A percentile compares a stretch with the other conserved stretches of the same genome.
Conservation (phyloP, 208 protist genomes). For the Leishmania lainsoni region DNA sequence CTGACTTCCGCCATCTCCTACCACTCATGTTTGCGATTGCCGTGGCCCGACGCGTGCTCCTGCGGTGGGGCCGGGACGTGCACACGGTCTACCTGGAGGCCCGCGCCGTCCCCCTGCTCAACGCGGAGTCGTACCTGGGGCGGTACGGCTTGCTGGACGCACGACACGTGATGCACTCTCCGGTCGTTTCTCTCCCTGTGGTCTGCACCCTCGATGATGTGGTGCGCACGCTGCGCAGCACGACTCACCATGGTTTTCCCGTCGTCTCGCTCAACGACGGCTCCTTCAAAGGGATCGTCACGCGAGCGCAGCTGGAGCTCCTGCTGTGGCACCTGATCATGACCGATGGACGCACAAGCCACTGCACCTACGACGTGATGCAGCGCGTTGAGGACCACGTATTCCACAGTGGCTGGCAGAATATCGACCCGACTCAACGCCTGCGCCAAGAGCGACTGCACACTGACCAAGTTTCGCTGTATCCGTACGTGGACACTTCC, state of each 20-base stretch:
- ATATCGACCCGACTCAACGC: slow-evolving; percentile 17
- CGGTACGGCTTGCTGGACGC: slow-evolving; percentile 53
- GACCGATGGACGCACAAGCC: slow-evolving; percentile 24
- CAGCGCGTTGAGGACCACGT: slow-evolving; percentile 36
- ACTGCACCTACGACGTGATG: slow-evolving; percentile 40
- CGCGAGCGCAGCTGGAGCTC: slow-evolving; percentile 44
- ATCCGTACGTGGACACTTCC: slow-evolving; percentile 59
- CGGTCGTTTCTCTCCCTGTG: slow-evolving; percentile 40
- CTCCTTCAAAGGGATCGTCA: slow-evolving; percentile 58
- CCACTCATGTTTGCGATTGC: slow-evolving; percentile 60
- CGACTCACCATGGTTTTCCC: slow-evolving; percentile 56
- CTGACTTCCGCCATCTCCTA: slow-evolving; percentile 55
- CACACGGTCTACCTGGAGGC: slow-evolving; percentile 49
- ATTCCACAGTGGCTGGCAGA: slow-evolving; percentile 28
- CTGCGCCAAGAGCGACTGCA: slow-evolving; percentile 3
- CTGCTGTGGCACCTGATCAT: slow-evolving; percentile 57
- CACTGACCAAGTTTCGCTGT: slow-evolving; percentile 35
- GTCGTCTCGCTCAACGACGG: slow-evolving; percentile 47
- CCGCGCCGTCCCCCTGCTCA: slow-evolving; percentile 47
- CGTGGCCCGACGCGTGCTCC: slow-evolving; percentile 44
- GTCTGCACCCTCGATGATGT: slow-evolving; percentile 44
- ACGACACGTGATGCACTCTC: slow-evolving; percentile 44
- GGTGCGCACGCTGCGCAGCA: slow-evolving; percentile 29
- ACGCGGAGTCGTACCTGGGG: slow-evolving; percentile 46
- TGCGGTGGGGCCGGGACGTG: slow-evolving; percentile 43